Evolutionary conservation across 345 rosid genomes (phyloP).

Genomic region (Eucalyptus brandiana): DNA sequence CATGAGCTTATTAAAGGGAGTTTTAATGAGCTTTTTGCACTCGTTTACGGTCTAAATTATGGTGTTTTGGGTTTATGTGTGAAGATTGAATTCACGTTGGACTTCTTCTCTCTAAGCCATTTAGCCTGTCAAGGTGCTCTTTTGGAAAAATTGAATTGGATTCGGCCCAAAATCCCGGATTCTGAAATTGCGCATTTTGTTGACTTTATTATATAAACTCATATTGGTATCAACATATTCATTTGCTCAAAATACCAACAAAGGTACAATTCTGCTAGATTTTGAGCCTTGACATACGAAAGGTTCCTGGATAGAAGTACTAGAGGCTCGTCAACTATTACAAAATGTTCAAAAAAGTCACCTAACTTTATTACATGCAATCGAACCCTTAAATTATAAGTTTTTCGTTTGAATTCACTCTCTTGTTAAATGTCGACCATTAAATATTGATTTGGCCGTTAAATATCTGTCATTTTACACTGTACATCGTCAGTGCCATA

Average conservation of each 20-base stretch:
- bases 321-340: not conserved
- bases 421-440: not conserved
- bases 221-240: not conserved
- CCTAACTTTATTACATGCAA: too few species aligned
- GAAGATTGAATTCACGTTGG: not conserved
- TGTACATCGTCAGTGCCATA: rapidly evolving
- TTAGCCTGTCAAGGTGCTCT: not conserved
- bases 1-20: not conserved
- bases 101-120: not conserved
- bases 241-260: not conserved
- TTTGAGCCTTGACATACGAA: not conserved
- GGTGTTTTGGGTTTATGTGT: not conserved
- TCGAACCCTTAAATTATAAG: not conserved
- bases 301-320: not conserved
- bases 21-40: not conserved
- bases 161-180: not conserved
- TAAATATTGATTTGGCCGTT: not conserved
- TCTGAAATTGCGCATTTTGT: not conserved
- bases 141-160: not conserved
- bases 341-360: not conserved
- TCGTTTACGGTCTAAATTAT: not conserved
- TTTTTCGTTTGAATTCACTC: not conserved
- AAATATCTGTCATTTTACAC: not conserved
- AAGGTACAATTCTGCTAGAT: not conserved
- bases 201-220: not conserved